Evolutionary conservation across 805 yeast species (phyloP).

Genomic region (Yarrowia alimentaria): DNA sequence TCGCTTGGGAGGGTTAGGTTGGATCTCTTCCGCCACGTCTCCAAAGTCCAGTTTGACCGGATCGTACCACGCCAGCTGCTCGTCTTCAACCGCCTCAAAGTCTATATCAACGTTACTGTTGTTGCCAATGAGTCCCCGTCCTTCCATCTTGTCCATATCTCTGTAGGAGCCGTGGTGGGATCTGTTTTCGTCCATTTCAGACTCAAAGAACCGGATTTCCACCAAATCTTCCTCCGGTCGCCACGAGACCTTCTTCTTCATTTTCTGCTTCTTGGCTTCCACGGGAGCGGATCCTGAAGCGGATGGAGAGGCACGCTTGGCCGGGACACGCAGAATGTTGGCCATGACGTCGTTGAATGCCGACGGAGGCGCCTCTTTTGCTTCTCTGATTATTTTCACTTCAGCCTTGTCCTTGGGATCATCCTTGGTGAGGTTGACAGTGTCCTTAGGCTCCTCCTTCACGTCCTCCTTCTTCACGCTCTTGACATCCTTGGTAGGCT

Average conservation of each 20-base stretch:
- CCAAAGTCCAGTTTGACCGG: background rate
- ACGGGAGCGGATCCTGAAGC: background rate
- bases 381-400: background rate
- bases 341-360: constrained; percentile 25
- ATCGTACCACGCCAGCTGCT: constrained; percentile 17
- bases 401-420: background rate
- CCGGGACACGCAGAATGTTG: constrained; percentile 5
- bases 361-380: background rate
- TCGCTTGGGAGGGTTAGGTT: constrained; percentile 13
- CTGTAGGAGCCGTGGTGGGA: constrained; percentile 13
- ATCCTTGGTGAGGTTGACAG: no score
- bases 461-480: background rate
- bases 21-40: background rate
- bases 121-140: constrained; percentile 20
- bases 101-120: constrained; percentile 15
- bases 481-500: background rate
- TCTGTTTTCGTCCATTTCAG: constrained; percentile 13
- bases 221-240: constrained; percentile 10
- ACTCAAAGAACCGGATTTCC: constrained; percentile 20
- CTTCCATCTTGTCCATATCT: constrained; percentile 25
- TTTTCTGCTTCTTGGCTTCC: constrained; percentile 18
- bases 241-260: constrained; percentile 19
- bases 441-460: no score
- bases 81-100: constrained; percentile 24
- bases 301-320: constrained; percentile 11